Evolutionary conservation across 108 stramenopile genomes (phyloP), one percentile per base, ranked within the genome.

Genomic region (Fragilaria radians): DNA sequence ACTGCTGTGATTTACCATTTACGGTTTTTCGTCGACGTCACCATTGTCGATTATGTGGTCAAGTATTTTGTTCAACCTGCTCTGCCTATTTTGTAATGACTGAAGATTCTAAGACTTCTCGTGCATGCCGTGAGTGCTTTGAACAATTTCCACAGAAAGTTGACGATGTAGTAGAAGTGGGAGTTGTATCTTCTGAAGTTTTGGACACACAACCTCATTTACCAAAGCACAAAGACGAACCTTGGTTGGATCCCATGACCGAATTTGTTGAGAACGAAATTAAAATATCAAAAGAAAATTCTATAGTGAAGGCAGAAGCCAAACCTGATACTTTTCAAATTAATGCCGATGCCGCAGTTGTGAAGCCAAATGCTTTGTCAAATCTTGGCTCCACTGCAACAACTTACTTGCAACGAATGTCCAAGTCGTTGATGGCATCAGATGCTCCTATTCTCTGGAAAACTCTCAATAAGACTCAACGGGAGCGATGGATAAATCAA

Each of bases 11-110:
- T 60, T 72, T 74, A 3, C 90, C 78, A 19, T 98, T 98, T 69
- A 97, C 88, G n/a, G 74, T 97, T 46, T 77, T 96, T 73, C 88
- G 96, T 19, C 72, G 97, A 11, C 79, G 94, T 46, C 97, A 98
- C 67, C 97, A 98, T 61, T 98, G 97, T 76, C 82, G 97, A 11
- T 48, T 96, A n/a, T 98, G 97, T 69, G 96, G 96, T 0, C 95
- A 95, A 79, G 93, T 98, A 28, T 98, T 98, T 80, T 98, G 97
- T 72, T 79, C 81, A 51, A 47, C 59, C n/a, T 98, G 97, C 64
- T 82, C 82, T 48, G 83, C 91, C 24, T 94, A 78, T 74, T 94
- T 84, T 76, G 89, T 96, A 45, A 32, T 34, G 28, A 3, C 19
- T 1, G 55, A 32, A 1, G 55, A 57, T 19, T n/a, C n/a, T 3